Conservation (phyloP, 768 basidiomycete species). For the Lentinula edodes region DNA sequence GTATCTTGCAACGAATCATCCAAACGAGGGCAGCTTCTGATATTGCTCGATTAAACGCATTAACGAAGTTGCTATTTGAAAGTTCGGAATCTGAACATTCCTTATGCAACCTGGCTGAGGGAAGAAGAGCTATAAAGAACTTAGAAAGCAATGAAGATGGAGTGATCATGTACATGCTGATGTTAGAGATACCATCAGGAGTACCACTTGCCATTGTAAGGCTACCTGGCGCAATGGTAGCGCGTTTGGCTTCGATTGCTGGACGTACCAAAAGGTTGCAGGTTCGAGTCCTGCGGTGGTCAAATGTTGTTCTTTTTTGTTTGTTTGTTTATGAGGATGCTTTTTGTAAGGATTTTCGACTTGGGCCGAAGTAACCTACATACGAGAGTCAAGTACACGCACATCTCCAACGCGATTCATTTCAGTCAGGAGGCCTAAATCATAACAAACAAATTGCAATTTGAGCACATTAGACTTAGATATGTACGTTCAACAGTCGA, state of each 20-base stretch:
- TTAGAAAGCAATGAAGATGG: no score
- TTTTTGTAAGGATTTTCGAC: neutral
- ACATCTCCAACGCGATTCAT: no score
- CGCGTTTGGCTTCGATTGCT: slow-evolving; percentile 91
- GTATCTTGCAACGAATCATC: neutral
- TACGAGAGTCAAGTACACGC: no score
- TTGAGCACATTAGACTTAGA: neutral
- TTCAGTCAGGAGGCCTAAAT: neutral
- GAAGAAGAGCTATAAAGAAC: no score
- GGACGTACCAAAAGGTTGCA: slow-evolving; percentile 83
- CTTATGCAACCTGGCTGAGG: no score
- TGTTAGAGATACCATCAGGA: no score
- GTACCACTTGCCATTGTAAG: no score
- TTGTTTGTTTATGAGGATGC: neutral
- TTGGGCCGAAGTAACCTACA: no score
- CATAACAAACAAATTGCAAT: neutral
- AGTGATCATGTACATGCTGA: no score
- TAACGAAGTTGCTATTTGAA: no score
- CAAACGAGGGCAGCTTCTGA: neutral
- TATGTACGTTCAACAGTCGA: neutral
- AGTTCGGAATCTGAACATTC: no score
- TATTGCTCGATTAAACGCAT: no score
- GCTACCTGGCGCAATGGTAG: slow-evolving; percentile 94
- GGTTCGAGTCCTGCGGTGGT: slow-evolving; percentile 95
- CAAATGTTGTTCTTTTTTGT: slow-evolving; percentile 21